A percentile compares a stretch with the other conserved stretches of the same genome.
Conservation (phyloP, 306 rosid genomes). For the Begonia loranthoides region DNA sequence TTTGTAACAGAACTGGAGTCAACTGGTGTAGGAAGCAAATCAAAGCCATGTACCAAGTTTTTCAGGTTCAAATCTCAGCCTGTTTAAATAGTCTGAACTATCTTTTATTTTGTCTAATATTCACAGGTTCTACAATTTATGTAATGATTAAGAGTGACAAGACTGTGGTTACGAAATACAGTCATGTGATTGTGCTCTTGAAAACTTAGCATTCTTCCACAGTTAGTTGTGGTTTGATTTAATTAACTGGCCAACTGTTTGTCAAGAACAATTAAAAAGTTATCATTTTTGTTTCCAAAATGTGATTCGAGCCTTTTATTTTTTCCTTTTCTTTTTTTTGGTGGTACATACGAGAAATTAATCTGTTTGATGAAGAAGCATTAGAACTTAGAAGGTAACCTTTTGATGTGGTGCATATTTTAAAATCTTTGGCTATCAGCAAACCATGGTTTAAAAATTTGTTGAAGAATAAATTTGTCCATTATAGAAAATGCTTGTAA, state of each 20-base stretch:
- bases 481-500: too few relatives aligned
- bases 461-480: too few relatives aligned
- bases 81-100: conserved; percentile 20
- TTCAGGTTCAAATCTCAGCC: conserved; percentile 91
- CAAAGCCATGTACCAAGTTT: conserved; percentile 99
- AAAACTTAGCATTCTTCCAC: conserved; percentile 5
- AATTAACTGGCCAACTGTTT: conserved; percentile 1
- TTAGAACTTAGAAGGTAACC: too few relatives aligned
- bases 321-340: too few relatives aligned
- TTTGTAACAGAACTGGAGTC: conserved; percentile 94
- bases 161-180: conserved; percentile 11
- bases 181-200: conserved; percentile 19
- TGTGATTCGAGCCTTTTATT: conserved; percentile 17
- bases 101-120: conserved; percentile 11
- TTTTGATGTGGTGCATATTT: too few relatives aligned
- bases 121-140: conserved; percentile 17
- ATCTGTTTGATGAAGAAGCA: too few relatives aligned
- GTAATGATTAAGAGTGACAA: conserved; percentile 12
- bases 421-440: too few relatives aligned
- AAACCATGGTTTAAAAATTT: too few relatives aligned
- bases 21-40: conserved; percentile 99
- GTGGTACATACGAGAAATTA: too few relatives aligned
- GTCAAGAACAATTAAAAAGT: not conserved
- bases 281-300: conserved; percentile 5
- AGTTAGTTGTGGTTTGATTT: not conserved